Evolutionary conservation across 2,329 filamentous ascomycete species (phyloP).

Genomic region (Geoglossum cookeanum): DNA sequence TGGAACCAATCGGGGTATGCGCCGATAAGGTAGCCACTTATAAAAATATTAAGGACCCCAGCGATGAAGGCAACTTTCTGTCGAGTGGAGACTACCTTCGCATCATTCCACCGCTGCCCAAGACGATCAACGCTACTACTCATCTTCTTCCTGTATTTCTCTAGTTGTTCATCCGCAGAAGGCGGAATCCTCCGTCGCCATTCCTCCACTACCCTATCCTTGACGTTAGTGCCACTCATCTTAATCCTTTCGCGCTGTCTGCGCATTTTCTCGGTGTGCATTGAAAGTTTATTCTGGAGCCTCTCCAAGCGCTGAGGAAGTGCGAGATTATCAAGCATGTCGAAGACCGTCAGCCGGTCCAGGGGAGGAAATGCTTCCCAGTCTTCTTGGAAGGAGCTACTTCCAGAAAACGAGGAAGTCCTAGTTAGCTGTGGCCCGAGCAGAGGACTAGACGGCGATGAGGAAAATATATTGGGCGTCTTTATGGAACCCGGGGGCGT

Average conservation of each 20-base stretch:
- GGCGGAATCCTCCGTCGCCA: slow-evolving; percentile 68
- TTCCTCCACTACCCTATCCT: slow-evolving; percentile 77
- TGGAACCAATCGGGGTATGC: slow-evolving; percentile 74
- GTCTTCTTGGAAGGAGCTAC: slow-evolving; percentile 71
- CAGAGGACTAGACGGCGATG: slow-evolving; percentile 30
- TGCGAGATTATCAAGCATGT: slow-evolving; percentile 82
- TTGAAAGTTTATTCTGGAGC: slow-evolving; percentile 62
- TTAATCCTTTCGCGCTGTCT: slow-evolving; percentile 67
- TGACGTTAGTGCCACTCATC: slow-evolving; percentile 56
- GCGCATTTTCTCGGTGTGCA: slow-evolving; percentile 69
- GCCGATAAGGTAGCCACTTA: slow-evolving; percentile 86
- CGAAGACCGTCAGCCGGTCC: slow-evolving; percentile 78
- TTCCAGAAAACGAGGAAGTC: slow-evolving; percentile 58
- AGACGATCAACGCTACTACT: slow-evolving; percentile 74
- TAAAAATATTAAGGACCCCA: slow-evolving; percentile 91
- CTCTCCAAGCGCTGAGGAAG: slow-evolving; percentile 80
- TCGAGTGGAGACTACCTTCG: slow-evolving; percentile 66
- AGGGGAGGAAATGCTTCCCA: slow-evolving; percentile 75
- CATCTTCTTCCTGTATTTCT: slow-evolving; percentile 79
- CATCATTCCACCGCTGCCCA: slow-evolving; percentile 71
- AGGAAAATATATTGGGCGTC: slow-evolving; percentile 26
- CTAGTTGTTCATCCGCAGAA: slow-evolving; percentile 73
- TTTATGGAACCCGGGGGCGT: slow-evolving; percentile 29
- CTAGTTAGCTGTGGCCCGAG: slow-evolving; percentile 36
- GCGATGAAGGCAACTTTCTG: slow-evolving; percentile 96